Evolutionary conservation across 140 eudicot species (phyloP).

Genomic region (Flaveria floridana): DNA sequence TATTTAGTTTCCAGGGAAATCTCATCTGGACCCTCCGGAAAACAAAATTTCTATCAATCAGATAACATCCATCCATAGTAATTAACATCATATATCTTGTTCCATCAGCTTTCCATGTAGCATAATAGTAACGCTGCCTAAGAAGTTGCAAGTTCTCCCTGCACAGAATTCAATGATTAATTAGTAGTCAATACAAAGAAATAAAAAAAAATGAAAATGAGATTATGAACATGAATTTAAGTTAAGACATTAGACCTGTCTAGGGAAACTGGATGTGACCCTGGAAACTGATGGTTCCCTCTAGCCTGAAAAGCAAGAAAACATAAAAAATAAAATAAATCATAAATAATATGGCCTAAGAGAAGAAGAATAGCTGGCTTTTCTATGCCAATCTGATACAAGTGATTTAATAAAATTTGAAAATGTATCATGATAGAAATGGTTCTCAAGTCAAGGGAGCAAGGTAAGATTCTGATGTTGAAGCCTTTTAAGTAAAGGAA

Average conservation of each 20-base stretch:
- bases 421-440: constrained; percentile 6
- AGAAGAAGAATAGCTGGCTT: not conserved
- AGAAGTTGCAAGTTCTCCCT: constrained; percentile 92
- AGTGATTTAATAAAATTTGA: not conserved
- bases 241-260: constrained; percentile 56
- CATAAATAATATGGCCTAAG: constrained; percentile 11
- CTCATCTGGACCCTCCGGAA: constrained; percentile 99
- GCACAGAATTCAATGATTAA: constrained; percentile 15
- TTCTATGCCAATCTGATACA: not conserved
- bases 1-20: constrained; percentile 80
- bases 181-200: not conserved
- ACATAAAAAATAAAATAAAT: not conserved
- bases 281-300: constrained; percentile 84
- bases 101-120: constrained; percentile 99
- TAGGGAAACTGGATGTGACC: constrained; percentile 99
- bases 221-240: constrained; percentile 7
- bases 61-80: constrained; percentile 87
- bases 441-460: constrained; percentile 4
- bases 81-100: constrained; percentile 97
- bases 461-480: constrained; percentile 11
- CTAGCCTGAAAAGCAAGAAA: constrained; percentile 54
- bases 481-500: not conserved
- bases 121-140: constrained; percentile 92
- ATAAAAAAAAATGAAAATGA: not conserved
- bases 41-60: constrained; percentile 78